phyloP scores from a whole-genome alignment of 176 grass and related monocot genomes.

The Aegilops umbellulata region DNA sequence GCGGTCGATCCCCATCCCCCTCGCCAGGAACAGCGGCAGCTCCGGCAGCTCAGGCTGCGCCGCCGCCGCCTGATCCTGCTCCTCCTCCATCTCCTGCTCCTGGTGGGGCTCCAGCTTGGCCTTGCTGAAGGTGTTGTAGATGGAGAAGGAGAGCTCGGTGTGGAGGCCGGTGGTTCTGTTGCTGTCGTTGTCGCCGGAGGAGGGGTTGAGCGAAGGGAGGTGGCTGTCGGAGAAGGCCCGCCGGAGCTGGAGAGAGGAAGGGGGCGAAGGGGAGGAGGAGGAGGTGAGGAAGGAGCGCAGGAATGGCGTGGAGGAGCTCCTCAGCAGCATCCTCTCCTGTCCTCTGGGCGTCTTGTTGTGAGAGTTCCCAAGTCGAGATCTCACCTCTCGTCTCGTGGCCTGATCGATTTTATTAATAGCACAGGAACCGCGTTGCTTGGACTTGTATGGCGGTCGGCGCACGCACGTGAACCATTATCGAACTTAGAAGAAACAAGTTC shows the following conservation, averaged over 20 bases:
- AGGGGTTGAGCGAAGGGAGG: conserved; percentile 41
- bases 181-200: background rate
- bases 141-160: conserved; percentile 67
- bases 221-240: conserved; percentile 61
- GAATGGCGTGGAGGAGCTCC: conserved; percentile 59
- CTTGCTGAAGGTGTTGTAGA: conserved; percentile 36
- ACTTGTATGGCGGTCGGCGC: background rate
- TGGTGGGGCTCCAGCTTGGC: conserved; percentile 2
- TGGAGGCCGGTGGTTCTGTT: conserved; percentile 25
- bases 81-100: background rate
- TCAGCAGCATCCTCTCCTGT: conserved; percentile 29
- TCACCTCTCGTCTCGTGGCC: conserved; percentile 7
- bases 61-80: background rate
- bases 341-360: background rate
- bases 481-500: background rate
- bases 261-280: background rate
- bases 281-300: conserved; percentile 23
- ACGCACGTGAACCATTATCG: conserved; percentile 30
- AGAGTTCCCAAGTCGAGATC: conserved; percentile 1
- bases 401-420: background rate
- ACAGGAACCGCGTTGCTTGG: background rate
- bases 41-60: conserved; percentile 22
- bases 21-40: conserved; percentile 81
- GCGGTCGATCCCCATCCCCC: conserved; percentile 89
- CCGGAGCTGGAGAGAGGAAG: conserved; percentile 33